Percentiles rank a stretch among this genome's conserved stretches.
These are phyloP conservation scores for Pleoardoris graminearum DNA, from an alignment of 2,329 filamentous ascomycete genomes.

Conservation along the genomic window DNA sequence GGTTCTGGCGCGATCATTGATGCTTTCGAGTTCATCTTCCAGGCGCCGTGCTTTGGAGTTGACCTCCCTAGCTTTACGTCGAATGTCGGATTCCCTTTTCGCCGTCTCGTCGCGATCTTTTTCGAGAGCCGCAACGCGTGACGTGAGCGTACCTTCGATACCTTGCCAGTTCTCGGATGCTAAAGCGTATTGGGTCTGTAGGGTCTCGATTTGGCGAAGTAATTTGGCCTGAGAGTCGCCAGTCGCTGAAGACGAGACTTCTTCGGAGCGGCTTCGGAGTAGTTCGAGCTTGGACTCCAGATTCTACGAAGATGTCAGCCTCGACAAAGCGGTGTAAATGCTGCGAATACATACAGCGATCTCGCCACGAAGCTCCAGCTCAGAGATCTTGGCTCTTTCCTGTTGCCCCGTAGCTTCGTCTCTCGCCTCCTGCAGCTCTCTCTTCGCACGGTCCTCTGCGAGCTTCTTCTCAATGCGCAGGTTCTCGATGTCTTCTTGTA, in stretches of 20 bases:
- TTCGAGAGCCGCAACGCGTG: slow-evolving; percentile 76
- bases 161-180: slow-evolving; percentile 98
- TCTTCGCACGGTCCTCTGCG: slow-evolving; percentile 68
- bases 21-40: slow-evolving; percentile 81
- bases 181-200: slow-evolving; percentile 92
- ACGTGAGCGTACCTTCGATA: slow-evolving; percentile 83
- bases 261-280: slow-evolving; percentile 82
- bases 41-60: slow-evolving; percentile 68
- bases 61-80: slow-evolving; percentile 86
- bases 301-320: slow-evolving; percentile 52
- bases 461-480: slow-evolving; percentile 76
- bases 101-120: slow-evolving; percentile 87
- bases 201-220: slow-evolving; percentile 87
- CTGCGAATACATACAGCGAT: slow-evolving; percentile 53
- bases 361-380: slow-evolving; percentile 82
- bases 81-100: slow-evolving; percentile 80
- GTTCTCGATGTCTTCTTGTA: slow-evolving; percentile 68
- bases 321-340: not conserved
- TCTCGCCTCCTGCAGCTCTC: slow-evolving; percentile 70
- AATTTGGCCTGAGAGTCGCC: slow-evolving; percentile 88
- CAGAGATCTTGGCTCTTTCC: slow-evolving; percentile 68
- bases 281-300: slow-evolving; percentile 90
- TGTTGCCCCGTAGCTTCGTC: slow-evolving; percentile 73
- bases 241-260: slow-evolving; percentile 78
- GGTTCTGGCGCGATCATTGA: slow-evolving; percentile 64